Percentiles rank a stretch among this genome's conserved stretches.
Conservation (phyloP, 2,329 filamentous ascomycete species). For the Diplodia sapinea region DNA sequence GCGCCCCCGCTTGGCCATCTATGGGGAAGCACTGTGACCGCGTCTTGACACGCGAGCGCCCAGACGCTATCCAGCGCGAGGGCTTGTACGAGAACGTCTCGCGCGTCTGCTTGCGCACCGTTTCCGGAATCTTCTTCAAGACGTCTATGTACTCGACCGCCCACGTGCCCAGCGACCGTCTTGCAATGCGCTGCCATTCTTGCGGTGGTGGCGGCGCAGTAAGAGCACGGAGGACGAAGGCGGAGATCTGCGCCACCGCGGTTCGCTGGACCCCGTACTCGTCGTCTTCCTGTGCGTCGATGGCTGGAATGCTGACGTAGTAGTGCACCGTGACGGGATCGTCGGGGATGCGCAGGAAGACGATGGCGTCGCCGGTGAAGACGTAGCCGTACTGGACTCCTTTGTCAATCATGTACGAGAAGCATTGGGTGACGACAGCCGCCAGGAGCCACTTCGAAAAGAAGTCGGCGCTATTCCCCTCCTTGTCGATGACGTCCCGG, state of each 20-base stretch:
- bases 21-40: not conserved
- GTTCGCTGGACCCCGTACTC: conserved; percentile 41
- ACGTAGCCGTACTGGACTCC: conserved; percentile 54
- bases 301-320: conserved; percentile 42
- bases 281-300: conserved; percentile 40
- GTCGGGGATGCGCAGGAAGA: conserved; percentile 51
- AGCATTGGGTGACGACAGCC: conserved; percentile 56
- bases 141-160: conserved; percentile 38
- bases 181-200: conserved; percentile 39
- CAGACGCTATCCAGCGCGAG: not conserved
- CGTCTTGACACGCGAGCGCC: not conserved
- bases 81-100: conserved; percentile 35
- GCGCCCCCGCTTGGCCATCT: not conserved
- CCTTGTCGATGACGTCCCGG: conserved; percentile 34
- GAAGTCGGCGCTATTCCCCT: conserved; percentile 47
- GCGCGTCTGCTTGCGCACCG: not conserved
- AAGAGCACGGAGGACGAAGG: conserved; percentile 42
- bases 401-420: conserved; percentile 57
- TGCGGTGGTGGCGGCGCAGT: conserved; percentile 34
- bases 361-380: conserved; percentile 52
- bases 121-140: conserved; percentile 36
- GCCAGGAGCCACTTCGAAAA: conserved; percentile 48
- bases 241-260: conserved; percentile 42
- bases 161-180: conserved; percentile 36
- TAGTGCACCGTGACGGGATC: conserved; percentile 43